phyloP scores from a whole-genome alignment of 163 green algal genomes.

The Scenedesmus sp. region DNA sequence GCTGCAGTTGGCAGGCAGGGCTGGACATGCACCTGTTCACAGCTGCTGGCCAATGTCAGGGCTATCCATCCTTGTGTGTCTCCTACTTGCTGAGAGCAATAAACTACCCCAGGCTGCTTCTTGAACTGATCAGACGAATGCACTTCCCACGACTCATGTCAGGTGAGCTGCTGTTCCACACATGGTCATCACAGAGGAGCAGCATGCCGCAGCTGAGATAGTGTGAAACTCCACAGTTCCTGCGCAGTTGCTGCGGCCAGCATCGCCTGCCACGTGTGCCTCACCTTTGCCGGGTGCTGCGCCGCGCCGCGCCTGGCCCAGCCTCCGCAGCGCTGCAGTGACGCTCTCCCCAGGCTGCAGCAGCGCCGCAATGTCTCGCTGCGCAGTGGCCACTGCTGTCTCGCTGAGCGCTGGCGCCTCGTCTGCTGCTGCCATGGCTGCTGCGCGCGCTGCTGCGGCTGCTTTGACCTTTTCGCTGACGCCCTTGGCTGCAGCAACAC shows the following conservation, averaged over 20 bases:
- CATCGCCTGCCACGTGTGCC: not conserved
- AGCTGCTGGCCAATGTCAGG: too few relatives aligned
- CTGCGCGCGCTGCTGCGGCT: constrained; percentile 61
- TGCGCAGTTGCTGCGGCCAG: not conserved
- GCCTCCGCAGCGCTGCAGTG: constrained; percentile 68
- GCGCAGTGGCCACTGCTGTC: constrained; percentile 62
- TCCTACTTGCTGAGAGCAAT: too few relatives aligned
- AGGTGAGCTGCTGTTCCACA: too few relatives aligned
- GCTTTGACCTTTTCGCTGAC: constrained; percentile 63
- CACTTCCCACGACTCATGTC: too few relatives aligned
- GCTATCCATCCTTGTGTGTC: too few relatives aligned
- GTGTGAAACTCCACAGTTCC: too few relatives aligned
- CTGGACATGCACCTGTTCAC: not conserved
- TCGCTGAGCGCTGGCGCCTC: constrained; percentile 61
- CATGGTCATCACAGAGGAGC: too few relatives aligned
- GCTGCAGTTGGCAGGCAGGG: not conserved
- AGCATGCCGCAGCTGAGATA: too few relatives aligned
- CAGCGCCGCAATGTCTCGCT: constrained; percentile 65
- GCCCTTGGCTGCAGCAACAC: constrained; percentile 60
- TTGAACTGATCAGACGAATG: too few relatives aligned
- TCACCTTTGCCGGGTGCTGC: constrained; percentile 32
- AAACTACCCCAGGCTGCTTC: too few relatives aligned
- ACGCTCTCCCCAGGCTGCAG: constrained; percentile 78
- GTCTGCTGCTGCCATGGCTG: constrained; percentile 57
- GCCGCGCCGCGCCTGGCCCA: constrained; percentile 57